Evolutionary conservation across 2,329 filamentous ascomycete genomes (phyloP).

Genomic region (Botryotinia calthae): DNA sequence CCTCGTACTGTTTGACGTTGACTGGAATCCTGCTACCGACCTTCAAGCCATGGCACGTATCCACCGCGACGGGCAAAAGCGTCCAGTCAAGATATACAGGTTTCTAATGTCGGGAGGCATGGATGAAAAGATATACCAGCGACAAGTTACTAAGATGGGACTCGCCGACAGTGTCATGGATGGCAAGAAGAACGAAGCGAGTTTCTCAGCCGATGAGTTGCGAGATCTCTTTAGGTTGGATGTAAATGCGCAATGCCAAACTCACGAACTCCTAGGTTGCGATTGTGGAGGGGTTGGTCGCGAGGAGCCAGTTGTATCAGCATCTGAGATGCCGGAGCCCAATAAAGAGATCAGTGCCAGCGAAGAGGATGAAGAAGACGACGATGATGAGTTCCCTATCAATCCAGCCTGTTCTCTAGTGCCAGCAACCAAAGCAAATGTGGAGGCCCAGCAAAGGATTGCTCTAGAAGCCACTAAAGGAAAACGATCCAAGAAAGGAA

Average conservation of each 20-base stretch:
- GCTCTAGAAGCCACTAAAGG: slow-evolving; percentile 39
- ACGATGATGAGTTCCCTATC: slow-evolving; percentile 36
- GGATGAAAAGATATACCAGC: slow-evolving; percentile 73
- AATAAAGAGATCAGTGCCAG: slow-evolving; percentile 9
- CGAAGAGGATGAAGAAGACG: slow-evolving; percentile 30
- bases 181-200: slow-evolving; percentile 56
- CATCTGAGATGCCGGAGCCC: slow-evolving; percentile 26
- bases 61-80: slow-evolving; percentile 69
- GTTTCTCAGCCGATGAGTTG: slow-evolving; percentile 65
- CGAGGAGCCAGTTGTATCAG: slow-evolving; percentile 23
- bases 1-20: slow-evolving; percentile 68
- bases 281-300: slow-evolving; percentile 55
- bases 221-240: slow-evolving; percentile 66
- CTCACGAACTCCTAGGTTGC: slow-evolving; percentile 65
- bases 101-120: slow-evolving; percentile 66
- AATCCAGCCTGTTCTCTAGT: slow-evolving; percentile 33
- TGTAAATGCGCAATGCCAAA: slow-evolving; percentile 59
- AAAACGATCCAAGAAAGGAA: slow-evolving; percentile 36
- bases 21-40: slow-evolving; percentile 75
- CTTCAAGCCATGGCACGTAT: slow-evolving; percentile 74
- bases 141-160: slow-evolving; percentile 68
- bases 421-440: slow-evolving; percentile 46
- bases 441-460: slow-evolving; percentile 45
- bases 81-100: slow-evolving; percentile 66
- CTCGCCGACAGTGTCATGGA: slow-evolving; percentile 71